Base-by-base conservation (phyloP, 306 rosid species). In the Glycine tomentella region DNA sequence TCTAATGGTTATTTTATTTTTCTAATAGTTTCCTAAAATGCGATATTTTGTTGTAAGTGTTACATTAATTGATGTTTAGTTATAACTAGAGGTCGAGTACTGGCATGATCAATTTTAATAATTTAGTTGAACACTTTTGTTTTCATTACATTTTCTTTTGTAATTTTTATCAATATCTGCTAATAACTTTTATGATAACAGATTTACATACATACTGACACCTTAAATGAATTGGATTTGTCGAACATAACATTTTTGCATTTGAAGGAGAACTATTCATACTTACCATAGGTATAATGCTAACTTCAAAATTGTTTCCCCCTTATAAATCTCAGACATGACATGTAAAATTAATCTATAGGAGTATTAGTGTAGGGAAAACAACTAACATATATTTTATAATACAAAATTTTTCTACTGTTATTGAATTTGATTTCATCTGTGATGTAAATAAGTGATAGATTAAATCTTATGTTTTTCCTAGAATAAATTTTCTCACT, bases 141-240 rank as follows among this genome's bases (percentile, higher is more conserved):
- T 14, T 61, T 51, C 52, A 42, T 20, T 20, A 36, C 3, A 50
- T 57, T 38, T 58, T 80, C 50, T 78, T 74, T 52, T 66, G 38
- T 48, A 56, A 34, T 66, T 16, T 49, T 52, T 51, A 58, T 49
- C 58, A 50, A 45, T 34, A 68, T 83, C 7, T 49, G 42, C 34
- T 42, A 45, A 78, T 53, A 45, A 80, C 81, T 15, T 76, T 61
- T 55, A 62, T 44, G 63, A 51, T 74, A 71, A 82, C 87, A 93
- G 98, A 98, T 93, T 86, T 90, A 95, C 77, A 95, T 95, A 85
- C 99, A 93, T 61, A 91, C 99, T 9, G 99, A 93, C 87, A 95
- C 99, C 80, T 87, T 93, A 84, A 95, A 93, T 78, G 97, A 90
- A 83, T 98, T 63, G 98, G 99, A 83, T 95, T 91, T 86, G 94